These are phyloP conservation scores for Trichosporon ovoides DNA, from an alignment of 1,284 basidiomycete genomes.

Conservation along the genomic window DNA sequence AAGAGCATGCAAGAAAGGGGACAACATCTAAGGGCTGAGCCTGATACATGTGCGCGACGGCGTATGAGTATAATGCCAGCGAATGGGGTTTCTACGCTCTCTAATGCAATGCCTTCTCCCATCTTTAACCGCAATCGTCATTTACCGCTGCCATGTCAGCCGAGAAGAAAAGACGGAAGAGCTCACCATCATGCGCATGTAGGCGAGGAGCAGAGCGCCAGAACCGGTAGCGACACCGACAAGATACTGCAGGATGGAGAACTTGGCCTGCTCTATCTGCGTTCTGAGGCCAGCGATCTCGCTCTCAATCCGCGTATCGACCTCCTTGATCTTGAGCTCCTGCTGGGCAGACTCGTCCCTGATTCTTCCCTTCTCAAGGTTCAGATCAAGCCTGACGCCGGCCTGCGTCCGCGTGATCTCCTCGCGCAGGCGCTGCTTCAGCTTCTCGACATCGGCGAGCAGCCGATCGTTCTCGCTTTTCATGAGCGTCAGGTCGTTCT, in stretches of 20 bases:
- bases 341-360: conserved; percentile 88
- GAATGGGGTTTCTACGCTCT: too few relatives aligned
- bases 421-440: conserved; percentile 89
- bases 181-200: conserved; percentile 48
- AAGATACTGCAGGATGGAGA: conserved; percentile 48
- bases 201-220: conserved; percentile 46
- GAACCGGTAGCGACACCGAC: conserved; percentile 49
- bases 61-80: too few relatives aligned
- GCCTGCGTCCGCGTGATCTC: conserved; percentile 89
- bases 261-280: conserved; percentile 84
- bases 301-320: conserved; percentile 94
- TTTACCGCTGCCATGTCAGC: not conserved
- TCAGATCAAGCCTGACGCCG: conserved; percentile 89
- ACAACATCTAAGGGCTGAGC: too few relatives aligned
- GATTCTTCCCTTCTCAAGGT: conserved; percentile 92
- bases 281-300: conserved; percentile 89
- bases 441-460: conserved; percentile 84
- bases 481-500: conserved; percentile 93
- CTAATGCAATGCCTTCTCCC: not conserved
- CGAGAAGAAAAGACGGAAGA: not conserved
- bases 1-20: too few relatives aligned
- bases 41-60: too few relatives aligned
- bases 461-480: conserved; percentile 93
- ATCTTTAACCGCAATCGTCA: too few relatives aligned
- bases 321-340: conserved; percentile 96